phyloP scores from a whole-genome alignment of 495 filamentous ascomycete species.

The Neurospora sp. region DNA sequence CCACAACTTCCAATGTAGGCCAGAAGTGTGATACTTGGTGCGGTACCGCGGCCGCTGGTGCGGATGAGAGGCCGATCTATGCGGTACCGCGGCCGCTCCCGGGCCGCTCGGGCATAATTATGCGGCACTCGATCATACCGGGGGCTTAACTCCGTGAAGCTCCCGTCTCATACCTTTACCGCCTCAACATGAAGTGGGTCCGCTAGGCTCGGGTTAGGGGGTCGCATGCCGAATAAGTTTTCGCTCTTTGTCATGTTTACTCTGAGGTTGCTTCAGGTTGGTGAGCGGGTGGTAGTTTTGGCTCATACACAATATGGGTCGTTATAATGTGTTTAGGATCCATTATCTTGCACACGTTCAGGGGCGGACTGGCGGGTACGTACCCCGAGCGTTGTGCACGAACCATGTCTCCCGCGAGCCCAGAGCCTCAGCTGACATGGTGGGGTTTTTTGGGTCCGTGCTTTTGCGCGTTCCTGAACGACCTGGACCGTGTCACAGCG shows the following conservation, averaged over 20 bases:
- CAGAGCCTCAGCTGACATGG: not conserved
- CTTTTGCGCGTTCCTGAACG: not conserved
- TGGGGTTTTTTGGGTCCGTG: not conserved
- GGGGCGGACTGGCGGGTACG: not conserved
- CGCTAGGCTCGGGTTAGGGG: not conserved
- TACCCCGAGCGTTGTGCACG: not conserved
- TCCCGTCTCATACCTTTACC: not conserved
- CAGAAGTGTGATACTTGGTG: not conserved
- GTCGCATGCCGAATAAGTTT: not conserved
- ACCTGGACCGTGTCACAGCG: not conserved
- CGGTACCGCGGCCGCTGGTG: not conserved
- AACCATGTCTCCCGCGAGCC: not conserved
- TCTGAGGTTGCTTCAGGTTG: not conserved
- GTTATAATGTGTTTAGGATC: not conserved
- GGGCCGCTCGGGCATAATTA: not conserved
- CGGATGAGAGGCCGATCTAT: not conserved
- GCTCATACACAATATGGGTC: not conserved
- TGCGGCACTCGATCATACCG: not conserved
- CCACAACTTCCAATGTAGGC: not conserved
- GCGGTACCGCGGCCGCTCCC: not conserved
- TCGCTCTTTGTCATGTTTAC: not conserved
- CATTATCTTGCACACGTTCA: not conserved
- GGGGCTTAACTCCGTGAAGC: not conserved
- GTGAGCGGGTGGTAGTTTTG: not conserved
- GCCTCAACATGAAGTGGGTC: not conserved